These are phyloP conservation scores for Myxozyma udenii DNA, from an alignment of 805 yeast genomes.

Conservation along the genomic window DNA sequence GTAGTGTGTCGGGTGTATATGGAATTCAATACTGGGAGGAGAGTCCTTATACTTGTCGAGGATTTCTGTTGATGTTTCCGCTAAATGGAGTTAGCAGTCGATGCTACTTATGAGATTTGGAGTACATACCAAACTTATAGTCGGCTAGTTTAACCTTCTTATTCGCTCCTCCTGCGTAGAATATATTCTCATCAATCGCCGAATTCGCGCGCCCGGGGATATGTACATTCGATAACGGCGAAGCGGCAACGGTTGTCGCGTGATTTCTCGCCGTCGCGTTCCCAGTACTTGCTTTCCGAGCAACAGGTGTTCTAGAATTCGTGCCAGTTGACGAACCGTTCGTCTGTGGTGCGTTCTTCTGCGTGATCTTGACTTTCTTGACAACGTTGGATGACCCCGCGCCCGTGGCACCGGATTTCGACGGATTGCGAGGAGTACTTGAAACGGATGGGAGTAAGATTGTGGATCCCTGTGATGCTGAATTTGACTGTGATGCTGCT, in stretches of 20 bases:
- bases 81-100: constrained; percentile 30
- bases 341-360: constrained; percentile 5
- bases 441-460: not conserved
- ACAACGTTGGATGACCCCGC: constrained; percentile 1
- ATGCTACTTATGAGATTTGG: too few relatives aligned
- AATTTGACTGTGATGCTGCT: not conserved
- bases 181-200: not conserved
- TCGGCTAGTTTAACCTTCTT: constrained; percentile 8
- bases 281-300: constrained; percentile 1
- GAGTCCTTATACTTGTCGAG: constrained; percentile 70
- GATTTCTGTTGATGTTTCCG: constrained; percentile 69
- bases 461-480: not conserved
- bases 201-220: too few relatives aligned
- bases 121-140: constrained; percentile 19
- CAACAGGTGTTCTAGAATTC: not conserved
- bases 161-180: not conserved
- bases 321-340: not conserved
- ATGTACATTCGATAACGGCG: too few relatives aligned
- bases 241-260: too few relatives aligned
- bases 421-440: not conserved
- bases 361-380: constrained; percentile 25
- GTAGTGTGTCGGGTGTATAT: constrained; percentile 86
- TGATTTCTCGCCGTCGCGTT: too few relatives aligned
- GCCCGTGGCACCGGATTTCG: not conserved
- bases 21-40: constrained; percentile 82